These are phyloP conservation scores for Zygosaccharomyces bisporus DNA, from an alignment of 805 yeast species.

Conservation along the genomic window DNA sequence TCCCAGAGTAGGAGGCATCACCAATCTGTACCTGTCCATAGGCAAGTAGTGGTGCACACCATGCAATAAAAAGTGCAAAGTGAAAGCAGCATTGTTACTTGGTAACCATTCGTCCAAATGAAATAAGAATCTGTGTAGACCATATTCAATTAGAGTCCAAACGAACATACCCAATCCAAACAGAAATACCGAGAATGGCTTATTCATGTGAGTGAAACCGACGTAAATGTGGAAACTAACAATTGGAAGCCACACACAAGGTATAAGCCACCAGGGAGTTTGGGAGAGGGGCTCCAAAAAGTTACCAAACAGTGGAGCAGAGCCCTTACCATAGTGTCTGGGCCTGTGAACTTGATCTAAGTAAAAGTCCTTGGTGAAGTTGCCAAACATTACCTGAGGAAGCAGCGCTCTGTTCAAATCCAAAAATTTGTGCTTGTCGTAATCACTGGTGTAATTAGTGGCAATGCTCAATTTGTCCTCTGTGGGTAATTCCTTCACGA, in stretches of 20 bases:
- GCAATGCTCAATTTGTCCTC: slow-evolving; percentile 69
- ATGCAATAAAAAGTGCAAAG: slow-evolving; percentile 85
- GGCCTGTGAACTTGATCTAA: slow-evolving; percentile 97
- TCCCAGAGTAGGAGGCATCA: slow-evolving; percentile 92
- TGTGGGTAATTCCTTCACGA: slow-evolving; percentile 61
- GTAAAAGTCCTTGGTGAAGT: slow-evolving; percentile 83
- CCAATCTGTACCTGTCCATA: slow-evolving; percentile 90
- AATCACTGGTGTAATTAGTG: slow-evolving; percentile 75
- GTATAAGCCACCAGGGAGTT: slow-evolving; percentile 95
- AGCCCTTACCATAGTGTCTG: slow-evolving; percentile 94
- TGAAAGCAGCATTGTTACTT: slow-evolving; percentile 65
- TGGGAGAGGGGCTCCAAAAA: slow-evolving; percentile 85
- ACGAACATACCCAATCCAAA: slow-evolving; percentile 80
- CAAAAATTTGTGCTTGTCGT: slow-evolving; percentile 72
- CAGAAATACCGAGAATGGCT: slow-evolving; percentile 47
- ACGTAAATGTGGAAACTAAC: slow-evolving; percentile 58
- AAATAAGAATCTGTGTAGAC: slow-evolving; percentile 85
- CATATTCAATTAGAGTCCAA: slow-evolving; percentile 91
- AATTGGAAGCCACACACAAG: slow-evolving; percentile 80
- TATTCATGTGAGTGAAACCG: slow-evolving; percentile 50
- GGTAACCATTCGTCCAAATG: slow-evolving; percentile 89
- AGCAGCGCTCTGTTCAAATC: slow-evolving; percentile 81
- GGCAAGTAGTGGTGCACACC: slow-evolving; percentile 98
- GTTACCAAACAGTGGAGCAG: slow-evolving; percentile 94
- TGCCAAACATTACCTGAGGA: slow-evolving; percentile 70